These are phyloP conservation scores for Cynara cardunculus DNA, from an alignment of 129 eudicot genomes.

Conservation along the genomic window DNA sequence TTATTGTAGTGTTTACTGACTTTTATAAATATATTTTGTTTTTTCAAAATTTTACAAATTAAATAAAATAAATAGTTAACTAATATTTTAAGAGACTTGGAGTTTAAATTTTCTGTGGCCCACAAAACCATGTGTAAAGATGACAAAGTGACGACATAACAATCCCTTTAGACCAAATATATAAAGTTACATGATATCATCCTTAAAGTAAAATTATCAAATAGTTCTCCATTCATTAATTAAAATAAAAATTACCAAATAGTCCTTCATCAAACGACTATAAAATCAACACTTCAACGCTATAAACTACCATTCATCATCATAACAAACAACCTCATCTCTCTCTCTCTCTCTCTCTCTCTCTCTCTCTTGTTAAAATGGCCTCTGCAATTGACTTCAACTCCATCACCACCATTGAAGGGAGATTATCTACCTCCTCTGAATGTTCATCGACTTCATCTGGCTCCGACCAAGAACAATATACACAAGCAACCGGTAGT, in stretches of 20 bases:
- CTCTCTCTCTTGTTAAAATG: neutral
- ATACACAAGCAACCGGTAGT: neutral
- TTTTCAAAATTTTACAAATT: neutral
- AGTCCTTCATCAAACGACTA: neutral
- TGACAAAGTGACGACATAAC: neutral
- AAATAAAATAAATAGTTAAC: neutral
- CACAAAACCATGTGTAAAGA: neutral
- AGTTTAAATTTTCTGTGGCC: neutral
- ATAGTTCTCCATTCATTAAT: neutral
- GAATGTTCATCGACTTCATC: neutral
- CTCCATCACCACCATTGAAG: neutral
- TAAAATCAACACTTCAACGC: neutral
- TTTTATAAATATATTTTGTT: too few species aligned
- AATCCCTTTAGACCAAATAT: neutral
- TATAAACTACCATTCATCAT: neutral
- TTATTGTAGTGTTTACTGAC: too few species aligned
- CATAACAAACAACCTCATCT: conserved; percentile 1
- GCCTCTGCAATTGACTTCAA: neutral
- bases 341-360: too few species aligned
- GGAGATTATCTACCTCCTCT: neutral
- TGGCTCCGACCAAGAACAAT: neutral
- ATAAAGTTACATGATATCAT: neutral
- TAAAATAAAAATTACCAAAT: too few species aligned
- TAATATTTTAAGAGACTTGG: neutral
- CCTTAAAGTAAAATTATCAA: neutral